Evolutionary conservation across 768 basidiomycete species (phyloP).

Genomic region (Macrolepiota albuminosa): DNA sequence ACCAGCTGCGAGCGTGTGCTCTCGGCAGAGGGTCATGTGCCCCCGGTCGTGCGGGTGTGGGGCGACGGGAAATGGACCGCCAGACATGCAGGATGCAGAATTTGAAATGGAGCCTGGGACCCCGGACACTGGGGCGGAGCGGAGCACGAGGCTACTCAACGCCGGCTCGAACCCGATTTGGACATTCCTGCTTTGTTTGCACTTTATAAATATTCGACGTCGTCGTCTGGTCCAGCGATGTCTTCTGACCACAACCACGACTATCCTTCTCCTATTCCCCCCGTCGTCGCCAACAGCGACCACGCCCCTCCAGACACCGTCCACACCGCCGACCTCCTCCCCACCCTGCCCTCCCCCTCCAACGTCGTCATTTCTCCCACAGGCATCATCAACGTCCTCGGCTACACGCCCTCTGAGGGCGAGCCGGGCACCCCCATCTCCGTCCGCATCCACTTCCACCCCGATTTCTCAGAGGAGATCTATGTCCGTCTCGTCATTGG

Average conservation of each 20-base stretch:
- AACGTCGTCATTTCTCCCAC: slow-evolving; percentile 38
- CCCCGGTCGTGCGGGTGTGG: slow-evolving; percentile 64
- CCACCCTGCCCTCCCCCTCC: background rate
- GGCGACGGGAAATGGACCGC: slow-evolving; percentile 41
- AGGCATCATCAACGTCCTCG: slow-evolving; percentile 60
- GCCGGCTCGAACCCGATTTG: slow-evolving; percentile 6
- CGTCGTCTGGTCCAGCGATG: background rate
- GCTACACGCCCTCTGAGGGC: slow-evolving; percentile 63
- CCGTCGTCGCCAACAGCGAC: background rate
- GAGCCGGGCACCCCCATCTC: slow-evolving; percentile 57
- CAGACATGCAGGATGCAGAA: slow-evolving; percentile 38
- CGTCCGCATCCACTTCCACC: slow-evolving; percentile 57
- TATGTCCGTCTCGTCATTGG: slow-evolving; percentile 76
- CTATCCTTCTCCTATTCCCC: slow-evolving; percentile 8
- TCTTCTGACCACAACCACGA: slow-evolving; percentile 7
- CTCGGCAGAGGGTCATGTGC: slow-evolving; percentile 65
- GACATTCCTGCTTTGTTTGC: slow-evolving; percentile 11
- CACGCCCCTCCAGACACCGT: background rate
- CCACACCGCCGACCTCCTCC: background rate
- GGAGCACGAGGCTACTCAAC: slow-evolving; percentile 14
- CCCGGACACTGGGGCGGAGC: slow-evolving; percentile 9
- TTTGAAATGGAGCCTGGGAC: slow-evolving; percentile 4
- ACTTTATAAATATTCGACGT: slow-evolving; percentile 14
- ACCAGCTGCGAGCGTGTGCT: slow-evolving; percentile 58
- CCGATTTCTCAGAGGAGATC: slow-evolving; percentile 44